Evolutionary conservation across 2,329 filamentous ascomycete species (phyloP), one percentile per base, ranked within the genome.

Genomic region (Xylariaceae sp.): DNA sequence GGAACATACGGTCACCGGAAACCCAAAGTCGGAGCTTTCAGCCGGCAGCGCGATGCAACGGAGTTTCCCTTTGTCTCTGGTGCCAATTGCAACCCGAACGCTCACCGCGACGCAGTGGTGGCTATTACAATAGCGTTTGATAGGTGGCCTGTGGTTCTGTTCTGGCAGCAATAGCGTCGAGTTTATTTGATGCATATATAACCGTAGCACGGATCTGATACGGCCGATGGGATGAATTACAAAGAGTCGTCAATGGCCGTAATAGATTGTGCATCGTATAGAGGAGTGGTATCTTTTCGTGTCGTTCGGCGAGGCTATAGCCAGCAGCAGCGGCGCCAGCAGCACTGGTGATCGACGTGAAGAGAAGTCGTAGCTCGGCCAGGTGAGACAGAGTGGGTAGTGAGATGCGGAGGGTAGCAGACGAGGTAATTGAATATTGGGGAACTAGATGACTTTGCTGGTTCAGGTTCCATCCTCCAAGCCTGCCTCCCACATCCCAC

Each of bases 161-260:
- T 51, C 62, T 40, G 47, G 49, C 52, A 59, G 58, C 52, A 57
- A 60, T 42, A 62, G 53, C 40, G 55, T 66, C 54, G 55, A 58
- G 57, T 57, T 51, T 56, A 56, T 49, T 36, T 52, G 64, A 63
- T 65, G 64, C 67, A 70, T 70, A 55, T 59, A 58, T 60, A 27
- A 40, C 18, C 29, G 57, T 55, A 55, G 58, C 61, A 57, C 32
- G 43, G 43, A 23, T 24, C 27, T 48, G 32, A 58, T 63, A 53
- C 42, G 40, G 40, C 26, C 40, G 18, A 40, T 27, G 47, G 35
- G 41, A 44, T 36, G 54, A 52, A 57, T 40, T 52, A 44, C 15
- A 30, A 52, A 57, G 39, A 61, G 53, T 57, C 52, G 59, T 57
- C 33, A 55, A 55, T 36, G 55, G 55, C 54, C 42, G 41, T 30